Evolutionary conservation across 108 stramenopile species (phyloP), one percentile per base, ranked within the genome.

Genomic region (Seminavis robusta): DNA sequence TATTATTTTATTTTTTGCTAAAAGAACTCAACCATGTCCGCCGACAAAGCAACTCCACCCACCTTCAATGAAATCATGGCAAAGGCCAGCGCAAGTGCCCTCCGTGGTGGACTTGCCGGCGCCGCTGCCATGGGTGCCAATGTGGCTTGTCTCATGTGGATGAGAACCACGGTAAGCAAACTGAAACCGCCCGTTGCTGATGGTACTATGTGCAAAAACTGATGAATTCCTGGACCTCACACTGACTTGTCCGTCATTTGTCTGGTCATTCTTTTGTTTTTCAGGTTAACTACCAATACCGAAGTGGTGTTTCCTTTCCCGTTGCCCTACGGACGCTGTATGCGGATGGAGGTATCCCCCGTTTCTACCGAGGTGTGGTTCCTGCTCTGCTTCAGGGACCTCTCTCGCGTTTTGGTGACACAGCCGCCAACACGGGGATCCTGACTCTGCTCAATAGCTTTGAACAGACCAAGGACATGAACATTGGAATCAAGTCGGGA

Each of bases 251-350:
- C 13, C 25, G 19, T 41, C 0, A 0, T 62, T 30, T 1, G 47
- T 49, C 29, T 25, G 6, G 62, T 16, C 64, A 10, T 24, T 44
- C 17, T 19, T 34, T 36, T 34, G 29, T 54, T 0, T n/a, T 41
- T 8, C 19, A 90, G 88, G 68, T 96, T 33, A 97, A 98, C 76
- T 99, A 98, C 68, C 98, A 99, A 83, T 99, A 96, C 72, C 92
- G 98, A 40, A 95, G 96, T 63, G 98, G 98, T 19, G 81, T 81
- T n/a, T 83, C 94, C 21, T 94, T 94, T 37, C 78, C 79, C 4
- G 77, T 71, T 17, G 97, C 97, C 27, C 67, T 98, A 27, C 52
- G 74, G 47, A 78, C 91, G 23, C 66, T 99, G 28, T 99, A 99
- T 69, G 89, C 86, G 9, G 96, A 99, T 69, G 98, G 98, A 29